Evolutionary conservation across 768 basidiomycete species (phyloP).

Genomic region (Dentipellis sp.): DNA sequence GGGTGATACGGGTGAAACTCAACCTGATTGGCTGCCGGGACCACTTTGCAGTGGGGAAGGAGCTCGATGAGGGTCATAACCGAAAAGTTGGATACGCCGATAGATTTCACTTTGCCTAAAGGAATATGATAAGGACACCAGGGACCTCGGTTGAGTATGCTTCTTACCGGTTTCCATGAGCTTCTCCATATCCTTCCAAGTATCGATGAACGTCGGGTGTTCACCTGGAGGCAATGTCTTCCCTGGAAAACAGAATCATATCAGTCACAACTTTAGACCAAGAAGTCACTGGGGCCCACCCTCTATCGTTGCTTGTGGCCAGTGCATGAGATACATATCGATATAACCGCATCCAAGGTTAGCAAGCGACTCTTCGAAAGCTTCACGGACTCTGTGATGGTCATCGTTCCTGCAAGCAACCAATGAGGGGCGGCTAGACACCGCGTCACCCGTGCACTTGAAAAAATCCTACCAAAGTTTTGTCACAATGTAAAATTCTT

Average conservation of each 20-base stretch:
- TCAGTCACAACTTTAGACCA: neutral
- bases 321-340: slow-evolving; percentile 30
- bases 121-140: neutral
- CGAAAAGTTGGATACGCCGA: slow-evolving; percentile 35
- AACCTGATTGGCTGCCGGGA: slow-evolving; percentile 60
- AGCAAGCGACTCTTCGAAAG: slow-evolving; percentile 22
- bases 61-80: slow-evolving; percentile 27
- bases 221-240: slow-evolving; percentile 36
- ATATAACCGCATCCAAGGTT: slow-evolving; percentile 26
- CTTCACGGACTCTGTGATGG: slow-evolving; percentile 21
- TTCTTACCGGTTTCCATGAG: slow-evolving; percentile 20
- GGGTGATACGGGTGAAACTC: slow-evolving; percentile 66
- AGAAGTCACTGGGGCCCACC: neutral
- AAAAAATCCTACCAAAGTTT: slow-evolving; percentile 30
- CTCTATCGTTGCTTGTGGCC: slow-evolving; percentile 20
- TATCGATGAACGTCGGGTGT: slow-evolving; percentile 29
- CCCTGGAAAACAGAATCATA: neutral
- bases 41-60: slow-evolving; percentile 36
- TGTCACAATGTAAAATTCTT: slow-evolving; percentile 40
- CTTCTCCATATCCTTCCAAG: slow-evolving; percentile 27
- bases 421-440: neutral
- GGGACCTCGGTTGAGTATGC: neutral
- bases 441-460: neutral
- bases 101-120: slow-evolving; percentile 23
- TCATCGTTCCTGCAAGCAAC: neutral